Base-by-base conservation (phyloP, 139 green algal genomes). In the Asterochloris erici region DNA sequence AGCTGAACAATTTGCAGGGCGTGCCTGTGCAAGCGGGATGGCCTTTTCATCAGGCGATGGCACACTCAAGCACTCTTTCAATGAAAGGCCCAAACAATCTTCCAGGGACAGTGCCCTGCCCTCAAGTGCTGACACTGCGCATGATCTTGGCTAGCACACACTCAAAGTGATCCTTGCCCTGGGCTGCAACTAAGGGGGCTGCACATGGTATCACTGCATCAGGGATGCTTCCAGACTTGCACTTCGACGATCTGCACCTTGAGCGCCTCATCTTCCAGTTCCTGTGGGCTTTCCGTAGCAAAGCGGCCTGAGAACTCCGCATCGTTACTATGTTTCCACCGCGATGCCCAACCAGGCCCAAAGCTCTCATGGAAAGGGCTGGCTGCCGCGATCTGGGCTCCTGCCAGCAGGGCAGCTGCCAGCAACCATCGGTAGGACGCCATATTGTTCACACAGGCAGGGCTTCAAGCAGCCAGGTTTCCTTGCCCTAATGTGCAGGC, bases 291-390 rank as follows among this genome's bases (percentile, higher is more conserved):
- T 61, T 86, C 83, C 28, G 63, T 78, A 26, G n/a, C 83, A 29
- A 91, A 90, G 21, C 77, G 81, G 26, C 89, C 89, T 12, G 69
- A 85, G 62, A 90, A 92, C 78, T 91, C 89, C 21, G 74, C 74
- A 1, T 81, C 38, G 9, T 2, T 38, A 0, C 79, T 86, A 66
- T 92, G 86, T 11, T 75, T 83, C 87, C 87, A 92, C 16, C 86
- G 63, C 0, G 60, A 54, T 14, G 82, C 27, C 85, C 87, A 90
- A 1, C 84, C 83, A 0, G 69, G 64, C 14, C 54, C 74, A 54
- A 89, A 91, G 21, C 83, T 63, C 61, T 90, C 86, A 27, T 86
- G 85, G 23, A 91, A 89, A 4, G 81, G 60, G 14, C 19, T 38
- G 15, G 28, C 1, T 4, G 26, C n/a, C 27, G 27, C 74, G 13